These are phyloP conservation scores for Botrytis squamosa DNA, from an alignment of 2,329 filamentous ascomycete genomes.

Conservation along the genomic window DNA sequence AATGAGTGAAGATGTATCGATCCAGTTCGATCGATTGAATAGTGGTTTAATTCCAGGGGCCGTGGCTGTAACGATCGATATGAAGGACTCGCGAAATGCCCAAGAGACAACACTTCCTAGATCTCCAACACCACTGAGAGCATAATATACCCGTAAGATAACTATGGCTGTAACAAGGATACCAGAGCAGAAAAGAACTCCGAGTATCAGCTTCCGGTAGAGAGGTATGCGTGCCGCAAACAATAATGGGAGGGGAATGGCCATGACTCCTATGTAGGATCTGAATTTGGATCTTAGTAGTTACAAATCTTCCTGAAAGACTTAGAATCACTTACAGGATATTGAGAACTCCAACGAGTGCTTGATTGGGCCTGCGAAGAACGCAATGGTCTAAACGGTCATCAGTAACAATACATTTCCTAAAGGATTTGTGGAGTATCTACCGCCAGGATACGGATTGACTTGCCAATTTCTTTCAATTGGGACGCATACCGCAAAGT, in stretches of 20 bases:
- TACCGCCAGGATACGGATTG: slow-evolving; percentile 8
- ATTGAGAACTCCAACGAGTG: slow-evolving; percentile 9
- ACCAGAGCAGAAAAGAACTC: background rate
- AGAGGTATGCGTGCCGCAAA: slow-evolving; percentile 1
- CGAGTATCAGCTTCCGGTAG: background rate
- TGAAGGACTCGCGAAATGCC: background rate
- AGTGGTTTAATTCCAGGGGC: background rate
- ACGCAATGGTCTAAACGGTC: background rate
- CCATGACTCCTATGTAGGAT: slow-evolving; percentile 5
- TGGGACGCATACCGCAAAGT: background rate
- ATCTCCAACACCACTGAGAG: background rate
- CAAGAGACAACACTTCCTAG: background rate
- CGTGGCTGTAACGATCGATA: background rate
- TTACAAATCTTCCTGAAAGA: background rate
- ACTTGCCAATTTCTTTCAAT: background rate
- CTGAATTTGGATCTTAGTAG: background rate
- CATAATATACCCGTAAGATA: background rate
- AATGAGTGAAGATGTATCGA: background rate
- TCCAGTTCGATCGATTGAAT: slow-evolving; percentile 1
- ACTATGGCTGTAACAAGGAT: background rate
- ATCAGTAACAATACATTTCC: background rate
- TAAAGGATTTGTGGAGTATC: too few species aligned
- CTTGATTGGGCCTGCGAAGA: background rate
- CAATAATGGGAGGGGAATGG: background rate
- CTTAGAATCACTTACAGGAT: background rate